Evolutionary conservation across 2,329 filamentous ascomycete genomes (phyloP).

Genomic region (Epichloe sylvatica): DNA sequence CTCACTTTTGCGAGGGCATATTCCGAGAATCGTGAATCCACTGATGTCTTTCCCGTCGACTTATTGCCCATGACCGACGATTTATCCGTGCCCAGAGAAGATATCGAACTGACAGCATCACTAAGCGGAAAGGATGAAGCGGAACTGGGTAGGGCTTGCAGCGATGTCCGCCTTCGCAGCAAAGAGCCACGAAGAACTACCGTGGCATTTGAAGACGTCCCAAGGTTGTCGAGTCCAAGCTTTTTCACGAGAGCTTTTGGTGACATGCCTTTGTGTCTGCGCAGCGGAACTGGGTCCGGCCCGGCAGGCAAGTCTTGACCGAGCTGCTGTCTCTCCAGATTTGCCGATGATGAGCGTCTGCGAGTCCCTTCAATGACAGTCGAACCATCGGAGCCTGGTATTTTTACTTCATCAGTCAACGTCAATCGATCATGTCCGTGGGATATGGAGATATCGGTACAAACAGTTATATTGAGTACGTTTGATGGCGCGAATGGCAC

Average conservation of each 20-base stretch:
- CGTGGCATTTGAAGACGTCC: slow-evolving; percentile 16
- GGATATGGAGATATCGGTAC: slow-evolving; percentile 1
- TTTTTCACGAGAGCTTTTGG: slow-evolving; percentile 15
- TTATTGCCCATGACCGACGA: slow-evolving; percentile 12
- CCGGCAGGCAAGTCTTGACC: not conserved
- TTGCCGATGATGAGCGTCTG: slow-evolving; percentile 1
- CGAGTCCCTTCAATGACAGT: slow-evolving; percentile 7
- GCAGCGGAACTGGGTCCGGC: not conserved
- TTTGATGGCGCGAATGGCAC: slow-evolving; percentile 20
- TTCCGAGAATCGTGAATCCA: slow-evolving; percentile 18
- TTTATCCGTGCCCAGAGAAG: slow-evolving; percentile 16
- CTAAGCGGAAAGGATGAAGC: slow-evolving; percentile 9
- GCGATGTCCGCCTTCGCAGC: slow-evolving; percentile 12
- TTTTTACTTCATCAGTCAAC: not conserved
- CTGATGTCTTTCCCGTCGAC: slow-evolving; percentile 21
- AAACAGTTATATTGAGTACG: slow-evolving; percentile 15
- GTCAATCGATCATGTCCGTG: not conserved
- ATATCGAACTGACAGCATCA: slow-evolving; percentile 12
- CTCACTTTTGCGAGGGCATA: slow-evolving; percentile 10
- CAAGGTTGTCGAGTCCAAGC: slow-evolving; percentile 13
- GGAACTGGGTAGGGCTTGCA: slow-evolving; percentile 11
- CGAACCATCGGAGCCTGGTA: slow-evolving; percentile 13
- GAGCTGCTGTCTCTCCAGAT: not conserved
- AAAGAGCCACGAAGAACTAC: slow-evolving; percentile 14
- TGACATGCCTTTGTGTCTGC: slow-evolving; percentile 9